Evolutionary conservation across 1,139 yeast species (phyloP), one percentile per base, ranked within the genome.

Genomic region (Geotrichum histeridarum): DNA sequence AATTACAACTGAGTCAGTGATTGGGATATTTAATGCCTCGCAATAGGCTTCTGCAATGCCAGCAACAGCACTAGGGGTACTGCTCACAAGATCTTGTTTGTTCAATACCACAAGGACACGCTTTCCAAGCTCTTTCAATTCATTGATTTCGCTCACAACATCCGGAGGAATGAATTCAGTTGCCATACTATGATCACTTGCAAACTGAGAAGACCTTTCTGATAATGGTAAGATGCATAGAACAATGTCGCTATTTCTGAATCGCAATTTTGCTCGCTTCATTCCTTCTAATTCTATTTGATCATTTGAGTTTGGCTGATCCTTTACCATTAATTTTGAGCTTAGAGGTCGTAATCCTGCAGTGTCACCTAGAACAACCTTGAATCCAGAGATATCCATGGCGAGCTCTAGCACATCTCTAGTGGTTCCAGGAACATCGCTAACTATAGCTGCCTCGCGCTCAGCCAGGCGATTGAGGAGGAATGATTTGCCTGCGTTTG

Each of bases 401-500:
- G 91, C 87, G 1, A 90, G 80, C 61, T 90, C 95, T 18, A 94
- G 78, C 0, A 88, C 74, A 67, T 93, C 99, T 64, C 99, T 77
- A 0, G 99, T 93, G 0, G 99, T 93, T 0, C 99, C 99, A 0
- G 96, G 95, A 3, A 87, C 80, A 50, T 83, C 83, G 65, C 96
- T 89, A 0, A 94, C 99, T 42, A 93, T 90, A 0, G 97, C 95
- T 11, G 91, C 88, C 41, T 91, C 95, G 50, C 86, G 80, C 57
- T 84, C 79, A 0, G 93, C 89, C 12, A 93, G 70, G 11, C 72
- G 65, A 64, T 94, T 93, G 49, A 93, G 70, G 12, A 93, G 71
- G 0, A 96, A 87, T 1, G 97, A 90, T 67, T 93, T 93, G 0
- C 99, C 99, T 0, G 96, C 97, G 69, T 93, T 93, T 1, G 99